Base-by-base conservation (phyloP, 1,139 yeast genomes). In the Zygosaccharomyces pseudobailii region DNA sequence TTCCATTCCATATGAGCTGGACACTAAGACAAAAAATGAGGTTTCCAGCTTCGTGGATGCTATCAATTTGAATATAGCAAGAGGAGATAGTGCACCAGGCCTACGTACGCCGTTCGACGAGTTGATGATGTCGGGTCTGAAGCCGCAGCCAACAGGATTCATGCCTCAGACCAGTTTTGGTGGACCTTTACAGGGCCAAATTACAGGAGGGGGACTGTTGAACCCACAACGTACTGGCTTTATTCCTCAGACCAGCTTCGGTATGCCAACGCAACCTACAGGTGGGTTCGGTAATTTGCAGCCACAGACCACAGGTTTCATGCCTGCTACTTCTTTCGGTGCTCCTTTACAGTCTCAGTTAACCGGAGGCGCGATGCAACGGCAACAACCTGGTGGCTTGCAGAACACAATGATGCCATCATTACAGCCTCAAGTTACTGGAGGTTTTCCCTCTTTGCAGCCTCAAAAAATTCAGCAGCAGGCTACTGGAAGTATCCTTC, bases 11-110 rank as follows among this genome's bases (percentile, higher is more conserved):
- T 73, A 74, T 34, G 73, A 72, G 25, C 70, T 92, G 53, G 96
- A 95, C 21, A 79, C 78, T 19, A 82, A 77, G 55, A 79, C 90
- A 71, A 72, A 72, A 57, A 87, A 87, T 62, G 97, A 92, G 66
- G 97, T 92, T 7, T 76, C 82, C 42, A 80, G 90, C 56, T 82
- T 87, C 68, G 94, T 90, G 30, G 96, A 90, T 65, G 87, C 89
- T 43, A 90, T 92, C 61, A 87, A 83, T 61, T 85, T 90, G 62
- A 74, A 80, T 45, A 79, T 87, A 46, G 94, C 90, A 3, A 88
- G 82, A 51, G 78, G 75, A 36, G 74, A 78, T 5, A 39, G 55
- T 10, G 48, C 56, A 53, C 46, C 67, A 5, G 57, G 64, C 10
- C 46, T 54, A 6, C 56, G 51, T 28, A 65, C 70, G 5, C 69